phyloP scores from a whole-genome alignment of 2,329 filamentous ascomycete genomes.

The Magnaporthiopsis rhizophila region DNA sequence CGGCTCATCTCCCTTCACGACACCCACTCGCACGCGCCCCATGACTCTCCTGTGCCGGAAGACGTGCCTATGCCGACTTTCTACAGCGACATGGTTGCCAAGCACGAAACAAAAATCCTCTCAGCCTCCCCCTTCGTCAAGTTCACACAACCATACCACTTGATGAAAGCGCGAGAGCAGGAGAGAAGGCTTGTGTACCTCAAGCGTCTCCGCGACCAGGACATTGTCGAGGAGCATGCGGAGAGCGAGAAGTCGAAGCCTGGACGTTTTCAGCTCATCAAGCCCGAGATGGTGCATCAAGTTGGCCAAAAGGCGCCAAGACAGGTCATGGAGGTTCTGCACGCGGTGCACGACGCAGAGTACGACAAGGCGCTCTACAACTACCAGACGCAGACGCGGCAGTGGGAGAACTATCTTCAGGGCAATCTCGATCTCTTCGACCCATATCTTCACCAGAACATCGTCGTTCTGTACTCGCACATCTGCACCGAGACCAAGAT shows the following conservation, averaged over 20 bases:
- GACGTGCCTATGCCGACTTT: slow-evolving; percentile 82
- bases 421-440: slow-evolving; percentile 87
- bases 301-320: slow-evolving; percentile 71
- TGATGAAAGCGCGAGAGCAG: slow-evolving; percentile 87
- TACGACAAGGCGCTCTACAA: slow-evolving; percentile 93
- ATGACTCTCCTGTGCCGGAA: slow-evolving; percentile 58
- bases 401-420: slow-evolving; percentile 93
- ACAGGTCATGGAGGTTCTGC: slow-evolving; percentile 86
- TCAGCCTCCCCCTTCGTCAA: slow-evolving; percentile 95
- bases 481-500: slow-evolving; percentile 92
- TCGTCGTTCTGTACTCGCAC: slow-evolving; percentile 86
- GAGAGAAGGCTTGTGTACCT: slow-evolving; percentile 78
- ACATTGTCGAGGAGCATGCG: slow-evolving; percentile 44
- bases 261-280: slow-evolving; percentile 81
- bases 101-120: slow-evolving; percentile 85
- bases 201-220: slow-evolving; percentile 73
- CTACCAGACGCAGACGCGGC: slow-evolving; percentile 86
- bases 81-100: slow-evolving; percentile 90
- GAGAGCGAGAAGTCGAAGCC: slow-evolving; percentile 55
- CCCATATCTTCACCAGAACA: slow-evolving; percentile 91
- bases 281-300: slow-evolving; percentile 89
- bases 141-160: slow-evolving; percentile 85
- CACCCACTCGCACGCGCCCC: slow-evolving; percentile 32
- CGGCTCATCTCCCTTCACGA: slow-evolving; percentile 29
- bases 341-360: slow-evolving; percentile 92